Percentiles rank a stretch among this genome's conserved stretches.
These are phyloP conservation scores for Castanea mollissima DNA, from an alignment of 306 rosid genomes.

Conservation along the genomic window DNA sequence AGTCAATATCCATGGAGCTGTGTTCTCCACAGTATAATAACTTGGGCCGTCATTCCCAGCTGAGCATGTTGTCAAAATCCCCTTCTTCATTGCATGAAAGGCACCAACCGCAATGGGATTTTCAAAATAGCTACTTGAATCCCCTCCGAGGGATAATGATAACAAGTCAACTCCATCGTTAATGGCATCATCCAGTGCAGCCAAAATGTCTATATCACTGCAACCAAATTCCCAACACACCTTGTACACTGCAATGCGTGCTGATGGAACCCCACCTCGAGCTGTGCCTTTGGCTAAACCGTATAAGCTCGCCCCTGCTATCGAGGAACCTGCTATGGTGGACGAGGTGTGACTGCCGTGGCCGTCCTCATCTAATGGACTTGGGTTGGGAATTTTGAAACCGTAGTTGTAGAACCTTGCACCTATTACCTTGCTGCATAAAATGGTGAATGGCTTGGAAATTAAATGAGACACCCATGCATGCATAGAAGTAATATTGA, in stretches of 20 bases:
- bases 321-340: constrained; percentile 39
- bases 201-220: constrained; percentile 64
- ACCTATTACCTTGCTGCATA: no score
- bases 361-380: constrained; percentile 43
- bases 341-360: constrained; percentile 41
- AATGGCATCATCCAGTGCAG: constrained; percentile 74
- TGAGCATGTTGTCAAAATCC: constrained; percentile 60
- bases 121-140: background rate
- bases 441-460: no score
- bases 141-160: constrained; percentile 58
- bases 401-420: no score
- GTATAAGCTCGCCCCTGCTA: constrained; percentile 51
- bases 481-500: no score
- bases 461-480: no score
- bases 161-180: constrained; percentile 73
- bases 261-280: constrained; percentile 31
- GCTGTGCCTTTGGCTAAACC: constrained; percentile 71
- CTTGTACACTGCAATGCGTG: background rate
- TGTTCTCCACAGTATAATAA: constrained; percentile 40
- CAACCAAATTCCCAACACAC: constrained; percentile 68
- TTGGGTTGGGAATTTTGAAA: no score
- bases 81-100: constrained; percentile 57
- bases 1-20: constrained; percentile 74
- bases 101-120: constrained; percentile 7
- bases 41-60: constrained; percentile 62